These are phyloP conservation scores for Bondarzewia mesenterica DNA, from an alignment of 1,284 basidiomycete genomes.

Conservation along the genomic window DNA sequence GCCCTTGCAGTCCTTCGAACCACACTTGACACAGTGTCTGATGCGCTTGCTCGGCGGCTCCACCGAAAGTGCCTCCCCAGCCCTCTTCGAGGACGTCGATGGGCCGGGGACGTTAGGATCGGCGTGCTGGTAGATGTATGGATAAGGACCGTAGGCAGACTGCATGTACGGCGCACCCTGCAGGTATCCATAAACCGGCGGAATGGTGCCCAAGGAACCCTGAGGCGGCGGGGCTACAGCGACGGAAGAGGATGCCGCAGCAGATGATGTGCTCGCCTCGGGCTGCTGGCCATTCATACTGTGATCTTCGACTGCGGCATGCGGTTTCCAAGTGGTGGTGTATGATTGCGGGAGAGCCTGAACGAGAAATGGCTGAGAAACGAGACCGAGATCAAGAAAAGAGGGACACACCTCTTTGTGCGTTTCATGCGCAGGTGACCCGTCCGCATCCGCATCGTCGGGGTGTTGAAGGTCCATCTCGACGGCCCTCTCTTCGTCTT, in stretches of 20 bases:
- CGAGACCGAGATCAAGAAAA: background rate
- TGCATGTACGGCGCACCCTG: slow-evolving; percentile 21
- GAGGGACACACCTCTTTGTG: slow-evolving; percentile 5
- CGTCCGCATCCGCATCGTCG: slow-evolving; percentile 18
- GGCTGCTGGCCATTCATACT: slow-evolving; percentile 5
- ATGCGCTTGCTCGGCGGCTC: slow-evolving; percentile 36
- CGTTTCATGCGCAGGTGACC: slow-evolving; percentile 12
- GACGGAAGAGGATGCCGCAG: slow-evolving; percentile 5
- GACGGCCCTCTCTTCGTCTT: slow-evolving; percentile 22
- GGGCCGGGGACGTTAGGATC: slow-evolving; percentile 7
- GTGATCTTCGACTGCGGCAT: background rate
- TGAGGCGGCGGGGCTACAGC: slow-evolving; percentile 7
- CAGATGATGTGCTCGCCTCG: slow-evolving; percentile 7
- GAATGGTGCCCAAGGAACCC: slow-evolving; percentile 3
- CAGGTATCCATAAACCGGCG: slow-evolving; percentile 14
- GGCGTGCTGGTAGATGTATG: slow-evolving; percentile 10
- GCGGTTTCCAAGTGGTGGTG: slow-evolving; percentile 10
- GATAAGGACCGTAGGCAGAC: slow-evolving; percentile 21
- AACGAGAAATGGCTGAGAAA: background rate
- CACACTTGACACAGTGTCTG: slow-evolving; percentile 61
- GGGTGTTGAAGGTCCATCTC: slow-evolving; percentile 18
- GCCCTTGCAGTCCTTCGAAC: slow-evolving; percentile 67
- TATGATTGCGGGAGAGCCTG: slow-evolving; percentile 3
- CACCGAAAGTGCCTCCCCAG: slow-evolving; percentile 6
- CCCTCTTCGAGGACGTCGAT: slow-evolving; percentile 16